Evolutionary conservation across 495 filamentous ascomycete species (phyloP), one percentile per base, ranked within the genome.

Genomic region (Glutinoglossum americanum): DNA sequence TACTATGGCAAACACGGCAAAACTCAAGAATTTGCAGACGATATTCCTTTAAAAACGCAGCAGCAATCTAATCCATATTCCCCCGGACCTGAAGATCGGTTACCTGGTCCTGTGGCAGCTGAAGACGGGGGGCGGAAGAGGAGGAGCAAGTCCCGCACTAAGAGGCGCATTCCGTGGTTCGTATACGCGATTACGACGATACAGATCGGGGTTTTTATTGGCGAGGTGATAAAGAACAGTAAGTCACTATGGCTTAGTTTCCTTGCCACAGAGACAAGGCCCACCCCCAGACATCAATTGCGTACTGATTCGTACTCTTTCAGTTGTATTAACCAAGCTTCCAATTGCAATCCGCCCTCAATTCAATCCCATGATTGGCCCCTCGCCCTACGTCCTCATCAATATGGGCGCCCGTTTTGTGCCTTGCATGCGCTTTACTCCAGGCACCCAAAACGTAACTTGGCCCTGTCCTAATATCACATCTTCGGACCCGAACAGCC

Each of bases 311-410:
- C 28, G 1, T n/a, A 15, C 28, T 9, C 1, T 51, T 53, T 4
- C 13, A 76, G 79, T 69, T 10, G 66, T 74, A 44, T 69, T 83
- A 0, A 89, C 84, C 4, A 78, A 78, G 55, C 80, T 80, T 1
- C 87, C 89, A 11, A 96, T 98, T 63, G 78, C 84, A 68, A 94
- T 80, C 27, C 73, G 90, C 28, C 93, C 92, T 4, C 71, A 72
- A 11, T 89, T 97, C 72, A 98, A 98, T 68, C 85, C 85, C 48
- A 94, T 98, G 87, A 93, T 98, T 65, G 92, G 92, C 0, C 92
- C 92, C 2, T 93, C 89, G 1, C 76, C 83, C 3, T 86, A 85
- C 62, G 77, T 97, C 30, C 80, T 92, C 61, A 94, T 98, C 68
- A 93, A 92, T 65, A 94, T 97, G 88, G 92, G 92, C 59, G 87